Evolutionary conservation across 1,139 yeast genomes (phyloP).

Genomic region (Geotrichum candidum): DNA sequence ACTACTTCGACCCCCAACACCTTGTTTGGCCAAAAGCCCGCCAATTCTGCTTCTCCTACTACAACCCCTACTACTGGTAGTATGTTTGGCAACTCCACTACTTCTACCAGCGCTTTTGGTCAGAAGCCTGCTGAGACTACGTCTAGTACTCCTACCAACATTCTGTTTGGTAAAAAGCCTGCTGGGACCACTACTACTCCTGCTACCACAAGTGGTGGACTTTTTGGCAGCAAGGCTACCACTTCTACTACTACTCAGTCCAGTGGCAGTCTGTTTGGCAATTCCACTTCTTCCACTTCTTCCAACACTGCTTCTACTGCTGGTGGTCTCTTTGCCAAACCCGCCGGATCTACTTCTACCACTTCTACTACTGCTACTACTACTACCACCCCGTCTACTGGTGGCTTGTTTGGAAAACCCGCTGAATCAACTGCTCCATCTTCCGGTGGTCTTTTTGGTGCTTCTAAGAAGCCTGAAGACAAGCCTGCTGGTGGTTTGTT

Average conservation of each 20-base stretch:
- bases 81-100: conserved; percentile 10
- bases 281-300: conserved; percentile 4
- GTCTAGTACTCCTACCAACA: conserved; percentile 14
- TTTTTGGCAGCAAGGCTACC: not conserved
- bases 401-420: conserved; percentile 10
- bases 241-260: conserved; percentile 9
- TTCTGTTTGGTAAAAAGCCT: not conserved
- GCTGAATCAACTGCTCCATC: not conserved
- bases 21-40: not conserved
- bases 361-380: conserved; percentile 4
- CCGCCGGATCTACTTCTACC: not conserved
- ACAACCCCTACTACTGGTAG: conserved; percentile 1
- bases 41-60: conserved; percentile 11
- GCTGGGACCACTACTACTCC: not conserved
- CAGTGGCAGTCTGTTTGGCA: not conserved
- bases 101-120: conserved; percentile 16
- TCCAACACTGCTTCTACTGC: not conserved
- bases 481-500: conserved; percentile 13
- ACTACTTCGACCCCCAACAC: not conserved
- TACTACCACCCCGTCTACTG: conserved; percentile 13
- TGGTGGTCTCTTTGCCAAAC: conserved; percentile 4
- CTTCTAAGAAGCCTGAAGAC: conserved; percentile 1
- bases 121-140: conserved; percentile 9
- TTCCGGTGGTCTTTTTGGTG: conserved; percentile 1
- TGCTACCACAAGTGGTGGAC: not conserved